phyloP scores from a whole-genome alignment of 108 stramenopile species.

The Epithemia pelagica region DNA sequence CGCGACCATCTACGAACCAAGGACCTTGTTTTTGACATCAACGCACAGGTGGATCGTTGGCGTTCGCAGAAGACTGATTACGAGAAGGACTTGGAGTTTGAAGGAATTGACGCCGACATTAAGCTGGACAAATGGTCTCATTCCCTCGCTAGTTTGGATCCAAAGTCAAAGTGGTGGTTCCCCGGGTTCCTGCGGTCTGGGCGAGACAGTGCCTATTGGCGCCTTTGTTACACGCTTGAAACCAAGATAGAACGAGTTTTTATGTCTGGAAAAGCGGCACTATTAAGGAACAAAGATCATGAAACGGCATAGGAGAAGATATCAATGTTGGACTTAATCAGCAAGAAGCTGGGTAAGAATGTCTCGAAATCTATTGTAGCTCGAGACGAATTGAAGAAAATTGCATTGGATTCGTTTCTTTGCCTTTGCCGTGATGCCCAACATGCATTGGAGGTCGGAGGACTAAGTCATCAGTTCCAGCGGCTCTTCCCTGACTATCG shows the following conservation, averaged over 20 bases:
- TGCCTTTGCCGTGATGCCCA: background rate
- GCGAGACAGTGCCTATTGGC: background rate
- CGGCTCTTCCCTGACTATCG: background rate
- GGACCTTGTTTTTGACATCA: background rate
- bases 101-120: background rate
- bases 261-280: background rate
- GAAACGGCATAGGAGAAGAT: background rate
- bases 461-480: background rate
- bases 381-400: background rate
- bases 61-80: background rate
- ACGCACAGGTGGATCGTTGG: background rate
- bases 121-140: background rate
- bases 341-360: background rate
- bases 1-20: background rate
- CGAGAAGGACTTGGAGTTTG: background rate
- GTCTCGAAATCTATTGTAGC: background rate
- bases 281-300: background rate
- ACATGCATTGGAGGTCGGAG: background rate
- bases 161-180: background rate
- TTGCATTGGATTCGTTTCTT: background rate
- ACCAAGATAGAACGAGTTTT: background rate
- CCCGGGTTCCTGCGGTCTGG: background rate
- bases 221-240: background rate
- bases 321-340: background rate
- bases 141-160: background rate